These are phyloP conservation scores for Fraxinus americana DNA, from an alignment of 257 asterid species.

Conservation along the genomic window DNA sequence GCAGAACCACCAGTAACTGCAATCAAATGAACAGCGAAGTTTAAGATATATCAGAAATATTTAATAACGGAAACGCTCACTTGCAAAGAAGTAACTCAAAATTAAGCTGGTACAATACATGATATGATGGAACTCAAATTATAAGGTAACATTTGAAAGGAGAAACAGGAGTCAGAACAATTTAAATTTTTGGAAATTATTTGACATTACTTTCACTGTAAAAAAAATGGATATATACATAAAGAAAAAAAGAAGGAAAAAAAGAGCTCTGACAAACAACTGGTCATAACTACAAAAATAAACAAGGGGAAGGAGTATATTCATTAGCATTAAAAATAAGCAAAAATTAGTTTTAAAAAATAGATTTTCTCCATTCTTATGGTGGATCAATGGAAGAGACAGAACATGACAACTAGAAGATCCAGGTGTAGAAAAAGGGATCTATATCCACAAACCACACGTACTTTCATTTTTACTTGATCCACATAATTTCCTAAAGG, in stretches of 20 bases:
- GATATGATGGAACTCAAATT: conserved; percentile 4
- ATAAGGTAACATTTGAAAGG: conserved; percentile 13
- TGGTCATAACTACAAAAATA: background rate
- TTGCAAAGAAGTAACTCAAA: background rate
- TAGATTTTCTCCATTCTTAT: background rate
- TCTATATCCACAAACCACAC: conserved; percentile 8
- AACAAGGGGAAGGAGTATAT: background rate
- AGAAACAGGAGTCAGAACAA: background rate
- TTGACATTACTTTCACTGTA: background rate
- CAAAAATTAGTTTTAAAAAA: background rate
- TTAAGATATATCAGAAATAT: conserved; percentile 11
- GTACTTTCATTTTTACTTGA: background rate
- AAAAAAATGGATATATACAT: background rate
- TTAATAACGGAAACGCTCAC: background rate
- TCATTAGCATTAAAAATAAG: conserved; percentile 12
- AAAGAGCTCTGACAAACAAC: background rate
- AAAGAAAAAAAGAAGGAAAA: background rate
- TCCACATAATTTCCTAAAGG: conserved; percentile 22
- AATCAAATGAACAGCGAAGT: conserved; percentile 26
- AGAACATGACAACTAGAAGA: background rate
- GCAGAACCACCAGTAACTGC: conserved; percentile 50
- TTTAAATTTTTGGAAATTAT: background rate
- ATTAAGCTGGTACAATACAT: background rate
- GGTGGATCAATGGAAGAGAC: background rate
- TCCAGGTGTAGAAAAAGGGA: conserved; percentile 16